Conservation (phyloP, 108 stramenopile genomes). For the Nitzschia putrida region DNA sequence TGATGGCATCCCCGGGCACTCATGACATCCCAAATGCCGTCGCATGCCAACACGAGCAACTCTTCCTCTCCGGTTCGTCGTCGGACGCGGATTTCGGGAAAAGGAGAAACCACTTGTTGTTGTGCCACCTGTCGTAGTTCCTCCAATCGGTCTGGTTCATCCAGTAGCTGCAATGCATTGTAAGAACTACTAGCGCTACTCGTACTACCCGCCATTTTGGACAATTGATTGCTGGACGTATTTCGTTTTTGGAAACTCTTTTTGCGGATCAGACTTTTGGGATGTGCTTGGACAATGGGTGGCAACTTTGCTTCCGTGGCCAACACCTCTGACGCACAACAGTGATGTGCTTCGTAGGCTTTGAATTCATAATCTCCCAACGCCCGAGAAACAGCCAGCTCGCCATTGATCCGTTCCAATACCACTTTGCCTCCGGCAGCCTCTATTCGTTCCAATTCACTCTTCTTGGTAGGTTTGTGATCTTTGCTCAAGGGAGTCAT, state of each 20-base stretch:
- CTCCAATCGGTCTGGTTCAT: too few relatives aligned
- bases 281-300: too few relatives aligned
- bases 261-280: too few relatives aligned
- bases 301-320: too few relatives aligned
- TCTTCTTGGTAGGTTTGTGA: constrained; percentile 91
- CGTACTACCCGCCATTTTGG: too few relatives aligned
- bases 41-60: constrained; percentile 87
- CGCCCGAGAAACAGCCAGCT: constrained; percentile 91
- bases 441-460: constrained; percentile 65
- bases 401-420: constrained; percentile 91
- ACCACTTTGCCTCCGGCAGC: constrained; percentile 80
- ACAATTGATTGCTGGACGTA: too few relatives aligned
- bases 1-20: constrained; percentile 72
- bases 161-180: too few relatives aligned
- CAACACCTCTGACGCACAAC: too few relatives aligned
- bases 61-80: constrained; percentile 73
- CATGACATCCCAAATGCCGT: constrained; percentile 96
- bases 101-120: constrained; percentile 79
- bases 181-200: too few relatives aligned
- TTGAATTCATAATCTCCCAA: constrained; percentile 92
- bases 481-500: constrained; percentile 85
- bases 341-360: too few relatives aligned
- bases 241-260: too few relatives aligned
- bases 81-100: constrained; percentile 80
- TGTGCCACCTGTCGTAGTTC: background rate